Percentiles rank a stretch among this genome's conserved stretches.
These are phyloP conservation scores for Roridomyces roridus DNA, from an alignment of 768 basidiomycete species.

Conservation along the genomic window DNA sequence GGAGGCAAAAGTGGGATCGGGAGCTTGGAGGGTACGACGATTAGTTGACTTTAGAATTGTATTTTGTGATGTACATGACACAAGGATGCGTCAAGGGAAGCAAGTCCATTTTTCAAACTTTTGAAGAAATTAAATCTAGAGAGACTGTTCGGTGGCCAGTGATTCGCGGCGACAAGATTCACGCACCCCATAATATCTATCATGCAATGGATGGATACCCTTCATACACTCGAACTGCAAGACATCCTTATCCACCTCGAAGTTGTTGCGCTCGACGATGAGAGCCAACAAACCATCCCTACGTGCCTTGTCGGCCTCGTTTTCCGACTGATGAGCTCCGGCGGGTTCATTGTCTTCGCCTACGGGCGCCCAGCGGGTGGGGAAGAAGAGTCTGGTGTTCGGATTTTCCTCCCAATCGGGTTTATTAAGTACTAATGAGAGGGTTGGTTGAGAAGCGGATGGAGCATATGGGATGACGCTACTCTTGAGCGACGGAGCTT, in stretches of 20 bases:
- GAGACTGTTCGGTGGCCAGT: too few relatives aligned
- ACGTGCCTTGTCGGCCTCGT: background rate
- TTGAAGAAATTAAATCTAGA: too few relatives aligned
- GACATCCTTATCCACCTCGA: background rate
- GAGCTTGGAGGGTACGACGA: conserved; percentile 69
- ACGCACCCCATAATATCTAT: too few relatives aligned
- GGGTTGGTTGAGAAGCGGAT: background rate
- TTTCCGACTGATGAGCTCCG: background rate
- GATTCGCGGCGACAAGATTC: too few relatives aligned
- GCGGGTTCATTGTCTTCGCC: too few relatives aligned
- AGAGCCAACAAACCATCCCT: conserved; percentile 6
- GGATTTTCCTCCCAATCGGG: too few relatives aligned
- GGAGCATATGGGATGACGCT: background rate
- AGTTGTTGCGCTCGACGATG: background rate
- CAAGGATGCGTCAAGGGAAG: too few relatives aligned
- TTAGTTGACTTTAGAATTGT: conserved; percentile 21
- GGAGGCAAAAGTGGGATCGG: conserved; percentile 64
- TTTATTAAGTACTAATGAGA: background rate
- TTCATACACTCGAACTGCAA: conserved; percentile 5
- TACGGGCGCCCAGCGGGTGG: too few relatives aligned
- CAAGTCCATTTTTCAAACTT: too few relatives aligned
- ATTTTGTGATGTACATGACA: background rate
- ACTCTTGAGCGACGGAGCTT: conserved; percentile 6
- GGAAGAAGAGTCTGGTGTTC: too few relatives aligned
- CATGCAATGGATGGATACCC: conserved; percentile 5